Base-by-base conservation (phyloP, 78 protist genomes). In the Dictyostelium brefeldianum region DNA sequence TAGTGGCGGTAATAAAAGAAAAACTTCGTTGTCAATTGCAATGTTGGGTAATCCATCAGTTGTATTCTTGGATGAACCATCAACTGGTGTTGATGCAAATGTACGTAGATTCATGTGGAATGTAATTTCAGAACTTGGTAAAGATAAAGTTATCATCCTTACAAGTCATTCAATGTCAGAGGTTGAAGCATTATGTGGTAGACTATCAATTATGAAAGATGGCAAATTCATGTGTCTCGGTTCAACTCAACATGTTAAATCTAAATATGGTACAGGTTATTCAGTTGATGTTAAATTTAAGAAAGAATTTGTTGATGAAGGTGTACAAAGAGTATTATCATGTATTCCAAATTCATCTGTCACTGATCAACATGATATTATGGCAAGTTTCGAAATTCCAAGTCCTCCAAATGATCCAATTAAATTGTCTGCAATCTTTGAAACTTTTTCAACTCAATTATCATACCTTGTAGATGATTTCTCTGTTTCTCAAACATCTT, bases 141-240 rank as follows among this genome's bases (percentile, higher is more conserved):
- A 46, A 12, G 78, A 85, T 10, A 64, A 80, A 12, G 75, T 80
- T n/a, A 85, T 96, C 50, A 70, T 98, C 31, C 46, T 97, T 27
- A 98, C 98, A 41, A 82, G 96, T 2, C 93, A 89, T 10, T 77
- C 98, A 89, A 89, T 84, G 95, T 64, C 96, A 84, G 98, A 98
- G 89, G 80, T 98, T 31, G 82, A 81, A 22, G 89, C 89, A 2
- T 73, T 81, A 11, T 43, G 78, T 5, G n/a, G 96, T 56, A 51
- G 96, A 70, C 84, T 99, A 41, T 95, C 96, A 59, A 98, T 99
- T 78, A 98, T 99, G 98, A 46, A 81, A 54, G 85, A 83, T 31
- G 99, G 98, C 57, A 10, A 62, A 48, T 67, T 95, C 57, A 69
- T 57, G 20, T 87, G 90, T 56, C 74, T 89, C 17, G 97, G 97